These are phyloP conservation scores for Trifolium repens DNA, from an alignment of 306 rosid genomes.

Conservation along the genomic window DNA sequence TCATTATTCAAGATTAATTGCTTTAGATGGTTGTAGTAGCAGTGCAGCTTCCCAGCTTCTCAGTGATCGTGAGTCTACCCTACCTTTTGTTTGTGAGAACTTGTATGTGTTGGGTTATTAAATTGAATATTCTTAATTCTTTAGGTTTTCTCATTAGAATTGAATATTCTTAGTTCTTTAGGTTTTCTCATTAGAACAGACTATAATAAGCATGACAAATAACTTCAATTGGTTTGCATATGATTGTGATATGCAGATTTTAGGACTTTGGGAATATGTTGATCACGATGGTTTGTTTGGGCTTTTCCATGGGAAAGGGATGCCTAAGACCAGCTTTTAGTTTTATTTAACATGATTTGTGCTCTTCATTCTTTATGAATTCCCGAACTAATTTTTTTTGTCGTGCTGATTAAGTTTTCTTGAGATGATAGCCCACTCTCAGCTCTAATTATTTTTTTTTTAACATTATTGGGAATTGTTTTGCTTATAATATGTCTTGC, in stretches of 20 bases:
- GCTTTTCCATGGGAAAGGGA: constrained; percentile 29
- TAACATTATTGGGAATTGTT: constrained; percentile 2
- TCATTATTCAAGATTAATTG: constrained; percentile 49
- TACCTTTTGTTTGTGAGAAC: constrained; percentile 6
- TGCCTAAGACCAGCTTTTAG: constrained; percentile 19
- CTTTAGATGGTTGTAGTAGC: constrained; percentile 65
- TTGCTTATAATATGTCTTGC: constrained; percentile 7
- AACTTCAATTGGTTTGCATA: constrained; percentile 17
- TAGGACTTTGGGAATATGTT: not conserved
- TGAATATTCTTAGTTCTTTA: constrained; percentile 20
- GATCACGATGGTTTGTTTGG: constrained; percentile 28
- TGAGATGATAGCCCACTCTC: constrained; percentile 16
- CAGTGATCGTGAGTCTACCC: constrained; percentile 59
- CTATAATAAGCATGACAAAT: not conserved
- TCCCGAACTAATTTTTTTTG: not conserved
- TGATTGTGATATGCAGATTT: constrained; percentile 24
- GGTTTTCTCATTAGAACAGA: constrained; percentile 32
- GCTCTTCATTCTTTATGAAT: constrained; percentile 15
- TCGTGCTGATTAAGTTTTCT: constrained; percentile 25
- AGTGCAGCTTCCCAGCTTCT: constrained; percentile 69
- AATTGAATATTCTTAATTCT: constrained; percentile 16
- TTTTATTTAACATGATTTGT: constrained; percentile 34
- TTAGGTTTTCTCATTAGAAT: too few species aligned
- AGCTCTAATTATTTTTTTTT: too few species aligned
- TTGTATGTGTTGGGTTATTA: constrained; percentile 33